Conservation (phyloP, 208 protist species). For the Leishmania major region DNA sequence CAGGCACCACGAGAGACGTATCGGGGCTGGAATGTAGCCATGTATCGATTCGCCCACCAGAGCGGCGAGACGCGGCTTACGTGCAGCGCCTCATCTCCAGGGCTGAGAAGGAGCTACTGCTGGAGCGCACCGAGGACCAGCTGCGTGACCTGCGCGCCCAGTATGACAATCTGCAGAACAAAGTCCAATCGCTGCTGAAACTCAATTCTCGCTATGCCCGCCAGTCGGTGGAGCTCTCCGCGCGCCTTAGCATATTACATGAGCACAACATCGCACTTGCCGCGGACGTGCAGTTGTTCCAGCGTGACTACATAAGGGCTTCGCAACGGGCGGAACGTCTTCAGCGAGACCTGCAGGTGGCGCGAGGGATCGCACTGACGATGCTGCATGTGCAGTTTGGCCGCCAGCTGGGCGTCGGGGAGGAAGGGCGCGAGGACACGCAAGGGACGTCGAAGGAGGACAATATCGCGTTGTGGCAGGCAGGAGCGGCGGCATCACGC, state of each 20-base stretch:
- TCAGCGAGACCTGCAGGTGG: conserved; percentile 41
- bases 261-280: conserved; percentile 77
- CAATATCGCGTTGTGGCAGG: not conserved
- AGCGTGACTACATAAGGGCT: conserved; percentile 52
- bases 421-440: not conserved
- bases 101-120: conserved; percentile 57
- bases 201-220: conserved; percentile 77
- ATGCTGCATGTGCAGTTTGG: conserved; percentile 40
- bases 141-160: conserved; percentile 37
- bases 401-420: not conserved
- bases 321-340: conserved; percentile 45
- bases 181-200: conserved; percentile 45
- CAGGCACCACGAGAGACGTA: not conserved
- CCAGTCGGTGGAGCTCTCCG: conserved; percentile 70
- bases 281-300: conserved; percentile 54
- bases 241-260: conserved; percentile 67
- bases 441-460: not conserved
- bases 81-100: conserved; percentile 68
- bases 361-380: conserved; percentile 56
- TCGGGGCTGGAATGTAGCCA: conserved; percentile 7
- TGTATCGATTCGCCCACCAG: not conserved
- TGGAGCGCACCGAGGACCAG: conserved; percentile 65
- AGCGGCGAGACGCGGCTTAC: conserved; percentile 48
- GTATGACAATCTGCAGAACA: conserved; percentile 33
- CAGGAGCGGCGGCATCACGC: not conserved